A percentile compares a stretch with the other conserved stretches of the same genome.
Conservation (phyloP, 2,329 filamentous ascomycete species). For the Ascochyta fabae region DNA sequence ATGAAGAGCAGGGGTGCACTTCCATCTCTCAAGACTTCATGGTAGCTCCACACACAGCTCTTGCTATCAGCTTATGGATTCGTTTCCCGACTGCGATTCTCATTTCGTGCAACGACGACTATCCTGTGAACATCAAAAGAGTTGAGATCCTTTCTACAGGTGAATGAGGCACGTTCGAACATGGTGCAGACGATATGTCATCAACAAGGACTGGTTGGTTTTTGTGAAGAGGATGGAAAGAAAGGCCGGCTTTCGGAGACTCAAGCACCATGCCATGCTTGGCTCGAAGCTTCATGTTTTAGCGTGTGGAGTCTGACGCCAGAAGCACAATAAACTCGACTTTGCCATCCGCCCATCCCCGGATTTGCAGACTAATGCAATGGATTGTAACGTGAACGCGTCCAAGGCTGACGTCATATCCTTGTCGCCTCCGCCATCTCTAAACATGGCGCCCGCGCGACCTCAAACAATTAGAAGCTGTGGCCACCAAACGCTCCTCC, state of each 20-base stretch:
- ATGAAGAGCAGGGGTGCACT: too few relatives aligned
- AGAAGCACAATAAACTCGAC: conserved; percentile 4
- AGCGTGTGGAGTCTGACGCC: conserved; percentile 5
- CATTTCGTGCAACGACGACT: too few relatives aligned
- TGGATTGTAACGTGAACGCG: neutral
- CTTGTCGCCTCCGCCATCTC: conserved; percentile 2
- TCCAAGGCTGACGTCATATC: conserved; percentile 9
- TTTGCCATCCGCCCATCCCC: conserved; percentile 11
- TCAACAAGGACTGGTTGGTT: neutral
- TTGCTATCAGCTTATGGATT: too few relatives aligned
- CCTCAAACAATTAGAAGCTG: conserved; percentile 15
- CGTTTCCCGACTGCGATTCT: too few relatives aligned
- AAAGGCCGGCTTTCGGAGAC: neutral
- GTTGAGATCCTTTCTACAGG: too few relatives aligned
- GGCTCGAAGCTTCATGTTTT: conserved; percentile 9
- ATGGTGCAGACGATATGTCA: neutral
- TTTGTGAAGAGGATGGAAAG: neutral
- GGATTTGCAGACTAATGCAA: conserved; percentile 3
- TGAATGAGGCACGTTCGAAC: neutral
- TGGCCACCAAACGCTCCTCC: conserved; percentile 7
- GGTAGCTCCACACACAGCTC: too few relatives aligned
- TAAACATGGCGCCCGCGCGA: conserved; percentile 11
- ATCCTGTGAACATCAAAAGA: too few relatives aligned
- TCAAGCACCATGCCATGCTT: conserved; percentile 1
- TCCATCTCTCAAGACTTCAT: too few relatives aligned